Conservation (phyloP, 2,329 filamentous ascomycete genomes). For the Scedosporium minutisporum region DNA sequence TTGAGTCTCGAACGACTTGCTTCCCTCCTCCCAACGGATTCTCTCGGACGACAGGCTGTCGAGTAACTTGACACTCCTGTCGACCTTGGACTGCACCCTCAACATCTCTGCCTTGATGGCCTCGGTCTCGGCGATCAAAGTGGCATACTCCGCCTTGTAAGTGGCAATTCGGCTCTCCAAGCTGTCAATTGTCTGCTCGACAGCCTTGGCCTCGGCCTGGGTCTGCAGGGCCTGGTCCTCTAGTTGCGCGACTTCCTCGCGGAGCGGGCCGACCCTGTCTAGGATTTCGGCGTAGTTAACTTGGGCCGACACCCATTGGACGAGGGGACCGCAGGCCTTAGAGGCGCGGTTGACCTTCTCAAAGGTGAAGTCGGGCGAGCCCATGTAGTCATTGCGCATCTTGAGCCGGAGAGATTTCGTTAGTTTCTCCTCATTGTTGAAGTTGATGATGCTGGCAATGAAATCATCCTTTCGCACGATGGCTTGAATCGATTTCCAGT, state of each 20-base stretch:
- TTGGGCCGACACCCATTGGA: slow-evolving; percentile 95
- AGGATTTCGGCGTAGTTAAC: slow-evolving; percentile 97
- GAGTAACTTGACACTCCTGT: slow-evolving; percentile 85
- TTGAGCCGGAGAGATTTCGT: slow-evolving; percentile 69
- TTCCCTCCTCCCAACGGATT: slow-evolving; percentile 89
- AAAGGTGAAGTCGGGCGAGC: slow-evolving; percentile 90
- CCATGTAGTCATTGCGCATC: slow-evolving; percentile 89
- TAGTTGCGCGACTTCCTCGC: slow-evolving; percentile 78
- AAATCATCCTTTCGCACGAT: slow-evolving; percentile 91
- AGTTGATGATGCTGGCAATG: slow-evolving; percentile 94
- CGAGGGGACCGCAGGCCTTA: slow-evolving; percentile 91
- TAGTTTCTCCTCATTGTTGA: slow-evolving; percentile 94
- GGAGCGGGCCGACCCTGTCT: slow-evolving; percentile 83
- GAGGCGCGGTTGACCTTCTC: slow-evolving; percentile 93
- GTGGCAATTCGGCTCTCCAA: slow-evolving; percentile 86
- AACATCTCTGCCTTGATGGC: slow-evolving; percentile 97
- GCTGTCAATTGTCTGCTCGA: slow-evolving; percentile 74
- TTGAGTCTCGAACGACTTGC: slow-evolving; percentile 95
- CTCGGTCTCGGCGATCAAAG: slow-evolving; percentile 92
- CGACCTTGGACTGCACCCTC: slow-evolving; percentile 94
- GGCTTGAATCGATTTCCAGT: slow-evolving; percentile 85
- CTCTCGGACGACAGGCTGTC: slow-evolving; percentile 93
- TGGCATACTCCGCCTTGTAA: slow-evolving; percentile 94
- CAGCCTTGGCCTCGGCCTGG: slow-evolving; percentile 84
- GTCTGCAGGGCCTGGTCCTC: slow-evolving; percentile 86